Evolutionary conservation across 345 rosid species (phyloP).

Genomic region (Rhizophora apiculata): DNA sequence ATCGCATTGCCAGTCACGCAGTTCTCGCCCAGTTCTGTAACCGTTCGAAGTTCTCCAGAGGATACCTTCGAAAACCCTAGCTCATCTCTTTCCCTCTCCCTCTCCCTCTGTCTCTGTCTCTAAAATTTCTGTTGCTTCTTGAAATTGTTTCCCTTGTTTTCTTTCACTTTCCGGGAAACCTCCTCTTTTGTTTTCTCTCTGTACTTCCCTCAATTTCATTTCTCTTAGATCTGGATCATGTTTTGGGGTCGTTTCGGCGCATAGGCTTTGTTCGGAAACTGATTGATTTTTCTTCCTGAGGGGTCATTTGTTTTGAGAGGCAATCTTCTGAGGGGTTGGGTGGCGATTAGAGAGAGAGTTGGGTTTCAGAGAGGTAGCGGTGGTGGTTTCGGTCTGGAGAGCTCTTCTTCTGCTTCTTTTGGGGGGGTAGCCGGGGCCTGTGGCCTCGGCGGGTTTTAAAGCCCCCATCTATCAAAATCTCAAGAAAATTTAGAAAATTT

Average conservation of each 20-base stretch:
- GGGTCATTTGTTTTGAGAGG: background rate
- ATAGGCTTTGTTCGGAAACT: constrained; percentile 6
- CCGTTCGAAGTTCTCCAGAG: constrained; percentile 16
- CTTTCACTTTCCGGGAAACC: constrained; percentile 25
- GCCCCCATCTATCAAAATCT: constrained; percentile 70
- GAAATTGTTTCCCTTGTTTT: constrained; percentile 13
- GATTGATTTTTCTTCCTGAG: background rate
- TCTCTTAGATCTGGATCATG: constrained; percentile 46
- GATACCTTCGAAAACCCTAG: constrained; percentile 9
- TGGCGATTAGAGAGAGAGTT: constrained; percentile 40
- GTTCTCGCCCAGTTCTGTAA: constrained; percentile 51
- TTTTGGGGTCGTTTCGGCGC: constrained; percentile 15
- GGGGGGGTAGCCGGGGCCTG: constrained; percentile 99
- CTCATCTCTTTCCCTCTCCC: background rate
- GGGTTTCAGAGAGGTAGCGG: constrained; percentile 40
- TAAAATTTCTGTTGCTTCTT: background rate
- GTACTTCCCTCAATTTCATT: background rate
- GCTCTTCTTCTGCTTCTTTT: constrained; percentile 71
- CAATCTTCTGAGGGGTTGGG: constrained; percentile 40
- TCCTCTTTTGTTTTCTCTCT: background rate
- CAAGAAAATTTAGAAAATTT: no score
- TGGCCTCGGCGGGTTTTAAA: constrained; percentile 99
- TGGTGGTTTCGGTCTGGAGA: constrained; percentile 34
- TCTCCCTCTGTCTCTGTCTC: no score
- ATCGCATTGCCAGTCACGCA: constrained; percentile 36